Base-by-base conservation (phyloP, 441 rosid genomes). In the Viola pubescens region DNA sequence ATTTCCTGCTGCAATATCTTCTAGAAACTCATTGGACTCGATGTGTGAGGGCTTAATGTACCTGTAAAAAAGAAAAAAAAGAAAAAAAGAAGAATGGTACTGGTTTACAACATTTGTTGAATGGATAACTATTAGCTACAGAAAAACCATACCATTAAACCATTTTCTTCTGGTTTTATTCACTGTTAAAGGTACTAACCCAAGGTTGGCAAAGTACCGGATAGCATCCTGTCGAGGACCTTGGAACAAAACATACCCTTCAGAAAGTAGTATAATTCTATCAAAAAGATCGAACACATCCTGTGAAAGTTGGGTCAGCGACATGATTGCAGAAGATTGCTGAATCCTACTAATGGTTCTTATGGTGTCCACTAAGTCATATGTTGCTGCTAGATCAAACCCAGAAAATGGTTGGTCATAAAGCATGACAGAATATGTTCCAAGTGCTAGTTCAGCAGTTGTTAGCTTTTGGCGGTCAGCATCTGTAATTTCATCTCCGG, bases 141-240 rank as follows among this genome's bases (percentile, higher is more conserved):
- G 7, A 39, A 51, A 3, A n/a, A 38, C 39, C 19, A n/a, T 38
- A 26, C 38, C 34, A 5, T 54, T 26, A 10, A n/a, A 16, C 0
- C 2, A 4, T 56, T 16, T 16, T 16, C 19, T 16, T 16, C 19
- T 26, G 39, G 61, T 42, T 56, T 41, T 14, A 5, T 38, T 12
- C 9, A 16, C 37, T 4, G 43, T 4, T 42, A 11, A n/a, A 5
- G 41, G 37, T 56, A 56, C 68, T 59, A 42, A 61, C 77, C 77
- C 70, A 4, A 68, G 65, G 12, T 64, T 68, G 53, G 67, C 50
- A 62, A 73, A 64, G 59, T 65, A 65, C 14, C 67, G 64, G 19
- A 73, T 56, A 50, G 62, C 77, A 58, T 73, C 77, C 14, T 61
- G 70, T 11, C 67, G 59, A 57, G 77, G 69, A 9, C 77, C 77